Evolutionary conservation across 257 asterid genomes (phyloP).

Genomic region (Nemophila menziesii): DNA sequence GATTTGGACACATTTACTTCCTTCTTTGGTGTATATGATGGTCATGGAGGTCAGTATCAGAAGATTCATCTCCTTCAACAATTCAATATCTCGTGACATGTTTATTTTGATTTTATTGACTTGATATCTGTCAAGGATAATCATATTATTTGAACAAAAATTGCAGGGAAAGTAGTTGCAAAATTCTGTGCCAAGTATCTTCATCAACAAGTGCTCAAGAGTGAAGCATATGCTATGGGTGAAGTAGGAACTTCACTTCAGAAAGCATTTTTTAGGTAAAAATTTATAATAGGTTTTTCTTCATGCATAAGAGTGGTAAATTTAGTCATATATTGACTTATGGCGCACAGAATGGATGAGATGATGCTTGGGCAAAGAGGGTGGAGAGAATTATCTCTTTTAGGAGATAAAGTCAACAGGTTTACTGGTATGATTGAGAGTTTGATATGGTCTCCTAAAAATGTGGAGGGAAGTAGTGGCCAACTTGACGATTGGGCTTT

Average conservation of each 20-base stretch:
- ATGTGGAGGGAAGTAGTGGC: conserved; percentile 48
- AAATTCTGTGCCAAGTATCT: conserved; percentile 95
- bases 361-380: conserved; percentile 99
- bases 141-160: no score
- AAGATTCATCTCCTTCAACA: conserved; percentile 6
- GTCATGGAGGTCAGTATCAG: conserved; percentile 78
- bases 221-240: conserved; percentile 71
- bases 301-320: no score
- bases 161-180: conserved; percentile 91
- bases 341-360: conserved; percentile 99
- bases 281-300: no score
- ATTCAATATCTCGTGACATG: conserved; percentile 2
- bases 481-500: conserved; percentile 91
- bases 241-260: conserved; percentile 77
- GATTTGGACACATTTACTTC: conserved; percentile 73
- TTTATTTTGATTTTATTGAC: neutral
- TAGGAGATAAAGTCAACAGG: conserved; percentile 85
- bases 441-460: conserved; percentile 85
- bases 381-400: conserved; percentile 91
- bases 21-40: conserved; percentile 95
- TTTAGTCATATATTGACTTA: no score
- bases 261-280: conserved; percentile 79
- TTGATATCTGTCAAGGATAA: no score
- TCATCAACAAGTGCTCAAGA: conserved; percentile 87
- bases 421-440: conserved; percentile 94